These are phyloP conservation scores for Mycena alexandri DNA, from an alignment of 768 basidiomycete species.

Conservation along the genomic window DNA sequence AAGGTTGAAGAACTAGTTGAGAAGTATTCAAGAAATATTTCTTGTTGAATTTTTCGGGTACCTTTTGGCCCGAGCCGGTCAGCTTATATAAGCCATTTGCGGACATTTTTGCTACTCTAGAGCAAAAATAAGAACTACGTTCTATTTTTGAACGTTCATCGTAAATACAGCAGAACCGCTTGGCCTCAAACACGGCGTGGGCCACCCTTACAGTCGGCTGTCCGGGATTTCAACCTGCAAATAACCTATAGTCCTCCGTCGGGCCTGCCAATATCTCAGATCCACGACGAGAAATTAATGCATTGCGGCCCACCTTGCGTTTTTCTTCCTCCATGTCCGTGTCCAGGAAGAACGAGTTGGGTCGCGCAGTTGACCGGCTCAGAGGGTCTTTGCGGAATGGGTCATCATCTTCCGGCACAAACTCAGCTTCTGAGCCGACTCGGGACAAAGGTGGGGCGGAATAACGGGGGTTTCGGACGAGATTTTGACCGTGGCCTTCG, in stretches of 20 bases:
- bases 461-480: conserved; percentile 23
- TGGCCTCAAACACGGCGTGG: no score
- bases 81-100: no score
- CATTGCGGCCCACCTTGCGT: neutral
- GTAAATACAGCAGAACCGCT: no score
- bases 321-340: conserved; percentile 24
- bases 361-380: neutral
- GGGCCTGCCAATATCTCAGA: conserved; percentile 14
- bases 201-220: neutral
- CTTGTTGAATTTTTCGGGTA: no score
- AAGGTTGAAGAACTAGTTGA: no score
- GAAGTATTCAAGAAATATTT: no score
- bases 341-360: conserved; percentile 20
- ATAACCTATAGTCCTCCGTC: conserved; percentile 17
- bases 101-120: no score
- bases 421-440: neutral
- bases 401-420: conserved; percentile 21
- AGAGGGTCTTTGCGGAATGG: conserved; percentile 33
- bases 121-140: no score
- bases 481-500: neutral
- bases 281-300: no score
- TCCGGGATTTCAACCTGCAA: conserved; percentile 26
- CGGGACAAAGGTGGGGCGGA: conserved; percentile 31
- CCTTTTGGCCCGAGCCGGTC: no score
- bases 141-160: no score